Evolutionary conservation across 164 flowering plant species (phyloP).

Genomic region (Piper betle): DNA sequence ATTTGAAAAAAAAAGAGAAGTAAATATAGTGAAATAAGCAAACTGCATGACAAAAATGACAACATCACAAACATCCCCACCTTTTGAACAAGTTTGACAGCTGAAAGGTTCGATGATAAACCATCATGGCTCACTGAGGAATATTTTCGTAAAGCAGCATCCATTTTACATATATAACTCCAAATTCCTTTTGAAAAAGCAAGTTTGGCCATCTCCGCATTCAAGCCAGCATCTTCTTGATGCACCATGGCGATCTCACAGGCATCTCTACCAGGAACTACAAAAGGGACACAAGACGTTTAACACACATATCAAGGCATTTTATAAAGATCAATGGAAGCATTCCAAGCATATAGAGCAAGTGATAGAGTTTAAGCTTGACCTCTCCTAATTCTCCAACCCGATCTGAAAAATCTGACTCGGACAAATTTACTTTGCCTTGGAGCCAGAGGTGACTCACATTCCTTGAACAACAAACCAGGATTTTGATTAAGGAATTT

Average conservation of each 20-base stretch:
- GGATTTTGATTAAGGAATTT: too few relatives aligned
- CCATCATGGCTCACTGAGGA: constrained; percentile 13
- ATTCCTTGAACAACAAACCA: constrained; percentile 36
- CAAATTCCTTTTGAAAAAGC: constrained; percentile 87
- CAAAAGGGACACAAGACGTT: background rate
- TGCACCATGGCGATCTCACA: constrained; percentile 83
- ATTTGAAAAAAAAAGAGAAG: too few relatives aligned
- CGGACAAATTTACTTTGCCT: constrained; percentile 63
- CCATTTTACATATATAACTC: constrained; percentile 88
- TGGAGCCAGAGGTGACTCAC: constrained; percentile 68
- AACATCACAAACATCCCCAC: constrained; percentile 20
- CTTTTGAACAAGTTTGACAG: constrained; percentile 42
- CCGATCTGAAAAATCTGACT: constrained; percentile 63
- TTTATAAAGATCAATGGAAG: background rate
- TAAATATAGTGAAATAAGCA: too few relatives aligned
- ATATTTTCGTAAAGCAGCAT: constrained; percentile 62
- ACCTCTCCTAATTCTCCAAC: constrained; percentile 89
- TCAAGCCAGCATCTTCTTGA: constrained; percentile 95
- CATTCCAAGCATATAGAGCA: background rate
- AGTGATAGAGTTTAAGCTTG: constrained; percentile 11
- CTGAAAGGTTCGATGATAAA: constrained; percentile 21
- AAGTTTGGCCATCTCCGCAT: constrained; percentile 79
- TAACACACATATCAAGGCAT: too few relatives aligned
- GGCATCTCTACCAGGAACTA: constrained; percentile 82
- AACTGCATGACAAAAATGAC: too few relatives aligned